Evolutionary conservation across 805 yeast genomes (phyloP), one percentile per base, ranked within the genome.

Genomic region (Debaryomyces castellii): DNA sequence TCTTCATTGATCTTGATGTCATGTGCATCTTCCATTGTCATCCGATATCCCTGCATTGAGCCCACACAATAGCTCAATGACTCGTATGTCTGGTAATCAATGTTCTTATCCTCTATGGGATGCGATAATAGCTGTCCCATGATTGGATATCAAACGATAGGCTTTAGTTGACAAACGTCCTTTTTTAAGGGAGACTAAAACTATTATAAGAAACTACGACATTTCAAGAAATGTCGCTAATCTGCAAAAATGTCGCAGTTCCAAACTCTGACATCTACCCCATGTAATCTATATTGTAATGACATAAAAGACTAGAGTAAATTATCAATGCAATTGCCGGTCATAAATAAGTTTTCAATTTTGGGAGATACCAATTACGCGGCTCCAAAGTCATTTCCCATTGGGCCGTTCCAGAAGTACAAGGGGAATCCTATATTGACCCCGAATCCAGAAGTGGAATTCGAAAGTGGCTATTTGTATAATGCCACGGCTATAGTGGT

Each of bases 71-170:
- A 83, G 27, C 82, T 75, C 40, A 80, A 60, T 28, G 80, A 71
- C 27, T 62, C 66, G 50, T 69, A 72, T 40, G 59, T 69, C 43
- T 69, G 70, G 48, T 74, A 71, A 16, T 79, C 78, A 39, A 85
- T 74, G 36, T 77, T 65, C 60, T 85, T 84, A 50, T 84, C 89
- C 50, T 85, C 84, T 40, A 83, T 74, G 2, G 91, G 90, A 56
- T 83, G 89, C 35, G 91, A 85, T 45, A 85, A 67, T 46, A 85
- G 64, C 58, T 85, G 89, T 3, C 92, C 92, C 92, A 86, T 85
- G 17, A 33, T 39, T 20, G 10, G 22, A 35, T 35, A 35, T 18
- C 24, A 6, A 30, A 14, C 12, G 16, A 14, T n/a, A n/a, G n/a
- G n/a, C n/a, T n/a, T n/a, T n/a, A 8, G 4, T 16, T 16, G 8